Evolutionary conservation across 352 stramenopile species (phyloP).

Genomic region (Phytophthora ohioensis): DNA sequence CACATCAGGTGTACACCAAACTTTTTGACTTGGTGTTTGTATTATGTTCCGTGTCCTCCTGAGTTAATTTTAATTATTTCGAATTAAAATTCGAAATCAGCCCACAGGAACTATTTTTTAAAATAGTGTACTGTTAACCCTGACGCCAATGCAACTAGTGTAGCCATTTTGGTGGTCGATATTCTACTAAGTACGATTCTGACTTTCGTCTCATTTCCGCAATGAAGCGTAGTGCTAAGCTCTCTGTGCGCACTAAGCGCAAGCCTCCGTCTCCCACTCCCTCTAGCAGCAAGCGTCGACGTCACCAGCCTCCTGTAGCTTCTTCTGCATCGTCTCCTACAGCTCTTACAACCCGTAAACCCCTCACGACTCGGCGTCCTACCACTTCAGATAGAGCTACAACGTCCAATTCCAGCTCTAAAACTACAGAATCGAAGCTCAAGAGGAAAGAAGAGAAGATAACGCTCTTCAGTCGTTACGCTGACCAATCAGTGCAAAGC

Average conservation of each 20-base stretch:
- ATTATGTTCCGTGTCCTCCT: no score
- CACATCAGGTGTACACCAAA: no score
- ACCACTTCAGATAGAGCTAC: background rate
- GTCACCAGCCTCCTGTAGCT: conserved; percentile 2
- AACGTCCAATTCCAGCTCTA: background rate
- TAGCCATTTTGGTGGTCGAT: background rate
- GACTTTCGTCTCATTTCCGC: background rate
- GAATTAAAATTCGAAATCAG: no score
- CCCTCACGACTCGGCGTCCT: conserved; percentile 1
- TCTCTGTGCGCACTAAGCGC: conserved; percentile 21
- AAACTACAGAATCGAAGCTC: background rate
- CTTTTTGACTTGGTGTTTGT: no score
- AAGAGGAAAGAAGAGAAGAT: conserved; percentile 16
- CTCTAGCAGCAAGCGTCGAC: conserved; percentile 25
- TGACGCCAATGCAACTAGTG: background rate
- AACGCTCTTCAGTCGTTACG: conserved; percentile 37
- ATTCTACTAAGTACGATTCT: background rate
- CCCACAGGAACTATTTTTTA: no score
- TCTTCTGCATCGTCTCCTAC: background rate
- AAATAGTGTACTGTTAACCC: no score
- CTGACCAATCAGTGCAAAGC: conserved; percentile 27
- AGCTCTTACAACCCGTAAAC: background rate
- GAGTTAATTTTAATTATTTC: no score
- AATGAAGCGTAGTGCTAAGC: conserved; percentile 1
- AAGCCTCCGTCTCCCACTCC: conserved; percentile 3